Base-by-base conservation (phyloP, 495 filamentous ascomycete species). In the Aspergillus homomorphus region DNA sequence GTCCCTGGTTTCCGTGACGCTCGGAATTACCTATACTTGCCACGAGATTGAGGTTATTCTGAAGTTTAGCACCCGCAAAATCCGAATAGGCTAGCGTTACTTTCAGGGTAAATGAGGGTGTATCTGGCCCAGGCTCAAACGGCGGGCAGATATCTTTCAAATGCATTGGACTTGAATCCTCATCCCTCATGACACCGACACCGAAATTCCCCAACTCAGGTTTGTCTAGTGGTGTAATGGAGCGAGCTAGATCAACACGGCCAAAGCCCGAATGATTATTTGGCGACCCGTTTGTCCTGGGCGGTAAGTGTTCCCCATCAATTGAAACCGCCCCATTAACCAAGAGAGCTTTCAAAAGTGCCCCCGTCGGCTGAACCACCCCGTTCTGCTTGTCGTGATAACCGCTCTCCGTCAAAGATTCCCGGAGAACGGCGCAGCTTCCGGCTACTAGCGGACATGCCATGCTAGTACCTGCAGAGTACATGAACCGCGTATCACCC, bases 271-370 rank as follows among this genome's bases (percentile, higher is more conserved):
- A 42, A n/a, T 51, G 42, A 18, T n/a, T 7, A 26, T 55, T 54
- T 16, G 54, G 59, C 21, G 48, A 30, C 20, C 41, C 23, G 1
- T 45, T 28, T 8, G 50, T 19, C 15, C 54, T 43, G 28, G 24
- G 19, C 3, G 60, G 60, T 16, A 59, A 49, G 22, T 62, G 45
- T 48, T 62, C 41, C 5, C 60, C 60, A 20, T 42, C 45, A 28
- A 62, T 41, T 16, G 23, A 20, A 24, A 53, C 45, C 19, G 64
- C 57, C n/a, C 61, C 61, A 41, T 64, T 66, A 43, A 63, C 61
- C 5, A 66, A 28, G 14, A 64, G 54, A 19, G 61, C 64, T 45
- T 66, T 66, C 42, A 66, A 28, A 16, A 66, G 44, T 12, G 61
- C 51, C 9, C 30, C 62, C 4, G 50, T 59, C 6, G 62, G 62